Conservation (phyloP, 495 filamentous ascomycete genomes). For the Podospora pseudopauciseta region DNA sequence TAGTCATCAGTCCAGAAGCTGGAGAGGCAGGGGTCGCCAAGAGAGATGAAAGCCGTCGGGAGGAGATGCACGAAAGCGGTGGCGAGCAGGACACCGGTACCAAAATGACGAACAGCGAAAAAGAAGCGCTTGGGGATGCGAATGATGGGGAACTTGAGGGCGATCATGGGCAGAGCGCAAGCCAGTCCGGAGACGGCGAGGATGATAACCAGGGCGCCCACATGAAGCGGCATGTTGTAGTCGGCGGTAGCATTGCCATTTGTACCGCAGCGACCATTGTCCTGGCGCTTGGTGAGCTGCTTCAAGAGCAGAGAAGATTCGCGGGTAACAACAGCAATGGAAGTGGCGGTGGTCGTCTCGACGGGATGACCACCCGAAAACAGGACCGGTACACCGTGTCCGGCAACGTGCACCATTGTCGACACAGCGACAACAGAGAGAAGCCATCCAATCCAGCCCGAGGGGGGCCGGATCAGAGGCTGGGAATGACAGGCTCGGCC, state of each 20-base stretch:
- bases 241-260: constrained; percentile 31
- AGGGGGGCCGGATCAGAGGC: constrained; percentile 15
- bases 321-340: neutral
- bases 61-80: constrained; percentile 85
- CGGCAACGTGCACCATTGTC: constrained; percentile 21
- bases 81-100: constrained; percentile 78
- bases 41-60: constrained; percentile 74
- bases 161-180: constrained; percentile 56
- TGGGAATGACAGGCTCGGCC: constrained; percentile 27
- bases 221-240: constrained; percentile 67
- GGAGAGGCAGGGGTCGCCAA: constrained; percentile 76
- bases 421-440: constrained; percentile 27
- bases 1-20: constrained; percentile 69
- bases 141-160: constrained; percentile 42
- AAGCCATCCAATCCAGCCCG: constrained; percentile 32
- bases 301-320: constrained; percentile 2
- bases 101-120: constrained; percentile 76
- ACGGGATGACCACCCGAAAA: neutral
- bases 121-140: constrained; percentile 51
- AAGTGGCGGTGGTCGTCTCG: neutral
- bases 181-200: constrained; percentile 63
- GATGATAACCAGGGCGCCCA: constrained; percentile 71
- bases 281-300: constrained; percentile 18
- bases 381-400: constrained; percentile 11
- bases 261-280: constrained; percentile 15